Conservation (phyloP, 495 filamentous ascomycete species). For the Tuber melanosporum region DNA sequence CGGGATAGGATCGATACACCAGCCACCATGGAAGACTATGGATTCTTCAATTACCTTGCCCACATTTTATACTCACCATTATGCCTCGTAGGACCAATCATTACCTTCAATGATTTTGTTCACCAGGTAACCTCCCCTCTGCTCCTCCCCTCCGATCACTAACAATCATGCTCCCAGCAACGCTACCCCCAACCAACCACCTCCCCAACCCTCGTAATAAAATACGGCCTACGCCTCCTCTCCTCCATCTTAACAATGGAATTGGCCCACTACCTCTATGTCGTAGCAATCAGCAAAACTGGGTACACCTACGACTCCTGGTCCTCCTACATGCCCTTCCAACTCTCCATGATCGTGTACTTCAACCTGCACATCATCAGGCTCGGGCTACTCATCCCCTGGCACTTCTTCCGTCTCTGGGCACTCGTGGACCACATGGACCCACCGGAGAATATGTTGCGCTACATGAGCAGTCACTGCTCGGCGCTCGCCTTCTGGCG, state of each 20-base stretch:
- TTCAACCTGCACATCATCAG: conserved; percentile 98
- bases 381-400: conserved; percentile 93
- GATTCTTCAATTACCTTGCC: conserved; percentile 75
- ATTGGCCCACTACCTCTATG: conserved; percentile 84
- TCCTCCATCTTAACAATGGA: conserved; percentile 85
- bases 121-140: conserved; percentile 62
- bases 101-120: conserved; percentile 98
- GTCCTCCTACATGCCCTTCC: conserved; percentile 76
- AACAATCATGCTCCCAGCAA: conserved; percentile 58
- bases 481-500: conserved; percentile 91
- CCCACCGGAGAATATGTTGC: conserved; percentile 95
- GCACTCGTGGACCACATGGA: conserved; percentile 81
- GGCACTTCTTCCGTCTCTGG: conserved; percentile 98
- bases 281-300: conserved; percentile 82
- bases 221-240: conserved; percentile 78
- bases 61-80: conserved; percentile 88
- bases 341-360: conserved; percentile 84
- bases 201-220: conserved; percentile 54
- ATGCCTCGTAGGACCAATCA: conserved; percentile 84
- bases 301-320: conserved; percentile 56
- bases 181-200: conserved; percentile 65
- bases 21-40: conserved; percentile 62
- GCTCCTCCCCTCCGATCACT: conserved; percentile 54
- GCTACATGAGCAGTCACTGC: conserved; percentile 93
- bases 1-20: conserved; percentile 74